Evolutionary conservation across 2,329 filamentous ascomycete genomes (phyloP).

Genomic region (Didymella arachidicola): DNA sequence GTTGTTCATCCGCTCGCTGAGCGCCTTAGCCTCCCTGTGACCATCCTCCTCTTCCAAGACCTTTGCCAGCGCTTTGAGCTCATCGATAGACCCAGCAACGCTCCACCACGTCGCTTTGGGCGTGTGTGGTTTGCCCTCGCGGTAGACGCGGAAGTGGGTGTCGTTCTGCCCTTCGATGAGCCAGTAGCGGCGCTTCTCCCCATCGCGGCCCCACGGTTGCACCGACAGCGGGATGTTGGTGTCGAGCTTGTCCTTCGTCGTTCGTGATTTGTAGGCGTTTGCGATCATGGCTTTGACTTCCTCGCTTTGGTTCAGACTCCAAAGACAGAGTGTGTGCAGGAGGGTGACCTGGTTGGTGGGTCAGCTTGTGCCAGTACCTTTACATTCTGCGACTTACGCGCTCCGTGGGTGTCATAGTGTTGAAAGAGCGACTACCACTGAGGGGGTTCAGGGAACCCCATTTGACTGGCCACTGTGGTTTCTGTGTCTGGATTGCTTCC

Average conservation of each 20-base stretch:
- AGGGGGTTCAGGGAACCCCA: conserved; percentile 89
- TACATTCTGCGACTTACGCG: conserved; percentile 65
- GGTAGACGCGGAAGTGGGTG: conserved; percentile 90
- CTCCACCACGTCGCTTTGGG: conserved; percentile 88
- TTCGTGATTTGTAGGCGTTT: conserved; percentile 69
- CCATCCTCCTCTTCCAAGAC: conserved; percentile 81
- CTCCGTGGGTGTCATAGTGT: conserved; percentile 80
- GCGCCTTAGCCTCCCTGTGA: conserved; percentile 78
- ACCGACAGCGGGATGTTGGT: conserved; percentile 87
- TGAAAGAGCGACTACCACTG: conserved; percentile 80
- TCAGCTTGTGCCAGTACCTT: conserved; percentile 28
- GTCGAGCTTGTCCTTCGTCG: conserved; percentile 81
- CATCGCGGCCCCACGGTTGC: conserved; percentile 88
- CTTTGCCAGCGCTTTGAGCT: conserved; percentile 76
- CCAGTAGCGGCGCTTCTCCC: conserved; percentile 91
- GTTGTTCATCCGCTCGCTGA: conserved; percentile 77
- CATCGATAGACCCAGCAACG: conserved; percentile 88
- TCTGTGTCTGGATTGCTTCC: conserved; percentile 86
- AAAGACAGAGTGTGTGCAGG: conserved; percentile 82
- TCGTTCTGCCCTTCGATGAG: conserved; percentile 93
- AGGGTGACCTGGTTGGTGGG: conserved; percentile 71
- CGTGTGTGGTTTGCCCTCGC: conserved; percentile 84
- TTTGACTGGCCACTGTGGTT: conserved; percentile 82
- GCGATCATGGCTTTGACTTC: conserved; percentile 81
- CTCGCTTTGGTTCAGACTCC: conserved; percentile 90